Percentiles rank a stretch among this genome's conserved stretches.
Evolutionary conservation across 2,329 filamentous ascomycete genomes (phyloP).

Genomic region (Beauveria sp.): DNA sequence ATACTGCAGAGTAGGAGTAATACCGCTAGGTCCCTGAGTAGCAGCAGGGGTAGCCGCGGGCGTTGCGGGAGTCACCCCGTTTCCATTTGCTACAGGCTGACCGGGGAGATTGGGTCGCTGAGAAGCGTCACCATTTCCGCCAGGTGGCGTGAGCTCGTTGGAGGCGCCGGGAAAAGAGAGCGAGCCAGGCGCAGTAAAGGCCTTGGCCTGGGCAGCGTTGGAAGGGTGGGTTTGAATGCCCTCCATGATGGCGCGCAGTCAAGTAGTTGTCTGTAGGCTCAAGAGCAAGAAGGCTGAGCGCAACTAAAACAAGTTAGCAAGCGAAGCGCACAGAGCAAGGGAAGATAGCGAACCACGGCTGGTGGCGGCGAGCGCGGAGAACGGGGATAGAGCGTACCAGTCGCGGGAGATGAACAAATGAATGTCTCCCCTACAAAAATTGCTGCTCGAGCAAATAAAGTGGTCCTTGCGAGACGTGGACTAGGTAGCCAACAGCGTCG

Average conservation of each 20-base stretch:
- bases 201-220: slow-evolving; percentile 88
- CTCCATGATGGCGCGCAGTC: slow-evolving; percentile 59
- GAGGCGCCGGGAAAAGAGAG: slow-evolving; percentile 85
- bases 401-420: slow-evolving; percentile 89
- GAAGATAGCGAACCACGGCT: not conserved
- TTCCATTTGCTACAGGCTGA: slow-evolving; percentile 56
- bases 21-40: slow-evolving; percentile 73
- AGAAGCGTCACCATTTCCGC: slow-evolving; percentile 55
- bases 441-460: slow-evolving; percentile 25
- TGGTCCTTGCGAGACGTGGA: slow-evolving; percentile 17
- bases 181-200: slow-evolving; percentile 86
- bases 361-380: slow-evolving; percentile 11
- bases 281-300: slow-evolving; percentile 21
- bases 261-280: slow-evolving; percentile 11
- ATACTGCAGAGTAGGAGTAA: slow-evolving; percentile 94
- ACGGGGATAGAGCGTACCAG: slow-evolving; percentile 46
- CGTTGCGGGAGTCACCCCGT: slow-evolving; percentile 80
- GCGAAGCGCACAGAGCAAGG: slow-evolving; percentile 4
- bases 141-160: slow-evolving; percentile 74
- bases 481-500: slow-evolving; percentile 17
- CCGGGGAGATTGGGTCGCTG: slow-evolving; percentile 33
- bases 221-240: slow-evolving; percentile 84
- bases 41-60: slow-evolving; percentile 87
- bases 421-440: slow-evolving; percentile 80
- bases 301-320: slow-evolving; percentile 25